Conservation (phyloP, 441 rosid species). For the Theobroma grandiflorum region DNA sequence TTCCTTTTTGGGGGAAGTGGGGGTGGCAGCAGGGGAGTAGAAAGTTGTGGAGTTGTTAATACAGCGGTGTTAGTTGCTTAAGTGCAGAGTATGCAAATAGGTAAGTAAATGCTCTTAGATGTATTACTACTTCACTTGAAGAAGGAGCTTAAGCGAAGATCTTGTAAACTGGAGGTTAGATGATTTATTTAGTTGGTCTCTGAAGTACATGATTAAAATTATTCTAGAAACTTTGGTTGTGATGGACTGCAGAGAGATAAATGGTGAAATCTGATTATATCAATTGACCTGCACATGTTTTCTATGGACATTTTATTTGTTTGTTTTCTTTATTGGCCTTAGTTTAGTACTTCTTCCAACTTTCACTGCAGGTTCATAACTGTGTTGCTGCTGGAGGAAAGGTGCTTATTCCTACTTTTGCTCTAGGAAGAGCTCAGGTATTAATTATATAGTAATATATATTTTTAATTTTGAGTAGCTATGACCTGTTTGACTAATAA, state of each 20-base stretch:
- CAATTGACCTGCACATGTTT: not conserved
- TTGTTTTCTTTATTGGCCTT: not conserved
- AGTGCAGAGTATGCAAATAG: not conserved
- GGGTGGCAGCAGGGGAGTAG: not conserved
- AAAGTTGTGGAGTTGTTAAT: conserved; percentile 6
- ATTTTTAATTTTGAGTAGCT: not conserved
- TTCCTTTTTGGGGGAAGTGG: not conserved
- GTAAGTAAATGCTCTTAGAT: not conserved
- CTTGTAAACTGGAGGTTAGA: conserved; percentile 10
- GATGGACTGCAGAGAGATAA: not conserved
- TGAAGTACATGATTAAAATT: not conserved
- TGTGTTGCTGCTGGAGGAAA: conserved; percentile 96
- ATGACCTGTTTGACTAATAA: conserved; percentile 2
- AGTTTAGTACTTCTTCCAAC: not conserved
- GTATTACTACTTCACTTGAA: not conserved
- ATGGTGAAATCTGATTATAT: conserved; percentile 1
- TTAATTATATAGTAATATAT: not conserved
- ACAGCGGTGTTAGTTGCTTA: not conserved
- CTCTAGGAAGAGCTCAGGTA: conserved; percentile 99
- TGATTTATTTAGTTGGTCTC: conserved; percentile 1
- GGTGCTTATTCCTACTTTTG: conserved; percentile 96
- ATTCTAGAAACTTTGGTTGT: not conserved
- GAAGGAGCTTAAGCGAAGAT: conserved; percentile 4
- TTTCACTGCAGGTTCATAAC: conserved; percentile 71
- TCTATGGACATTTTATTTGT: not conserved